A percentile compares a stretch with the other conserved stretches of the same genome.
Conservation (phyloP, 345 rosid species). For the Bretschneidera sinensis region DNA sequence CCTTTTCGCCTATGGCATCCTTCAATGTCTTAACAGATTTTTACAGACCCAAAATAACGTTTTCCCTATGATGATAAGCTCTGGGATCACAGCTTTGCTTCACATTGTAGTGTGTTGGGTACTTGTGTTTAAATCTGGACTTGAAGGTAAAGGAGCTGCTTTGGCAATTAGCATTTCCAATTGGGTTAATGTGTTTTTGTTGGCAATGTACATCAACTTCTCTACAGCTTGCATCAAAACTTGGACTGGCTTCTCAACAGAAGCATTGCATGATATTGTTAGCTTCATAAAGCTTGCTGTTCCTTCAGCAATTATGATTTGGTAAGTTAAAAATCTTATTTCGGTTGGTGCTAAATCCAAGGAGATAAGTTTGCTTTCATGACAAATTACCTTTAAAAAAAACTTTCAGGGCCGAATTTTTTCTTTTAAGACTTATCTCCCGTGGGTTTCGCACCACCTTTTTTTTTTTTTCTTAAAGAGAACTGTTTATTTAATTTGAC, state of each 20-base stretch:
- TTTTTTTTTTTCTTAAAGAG: not conserved
- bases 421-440: too few relatives aligned
- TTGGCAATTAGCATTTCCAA: slow-evolving; percentile 29
- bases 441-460: too few relatives aligned
- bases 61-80: slow-evolving; percentile 40
- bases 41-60: slow-evolving; percentile 56
- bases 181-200: slow-evolving; percentile 41
- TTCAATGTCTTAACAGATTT: slow-evolving; percentile 60
- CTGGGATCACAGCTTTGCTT: slow-evolving; percentile 28
- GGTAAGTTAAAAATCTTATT: slow-evolving; percentile 21
- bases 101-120: slow-evolving; percentile 39
- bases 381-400: not conserved
- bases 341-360: not conserved
- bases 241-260: slow-evolving; percentile 44
- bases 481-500: not conserved
- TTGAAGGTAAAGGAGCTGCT: slow-evolving; percentile 47
- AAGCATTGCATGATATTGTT: slow-evolving; percentile 33
- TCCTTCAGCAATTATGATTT: slow-evolving; percentile 57
- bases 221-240: slow-evolving; percentile 33
- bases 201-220: slow-evolving; percentile 31
- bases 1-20: slow-evolving; percentile 48
- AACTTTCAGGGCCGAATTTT: not conserved
- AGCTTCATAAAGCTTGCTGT: slow-evolving; percentile 46
- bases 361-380: not conserved
- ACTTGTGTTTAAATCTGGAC: slow-evolving; percentile 33